phyloP scores from a whole-genome alignment of 768 basidiomycete genomes.

The Mycena olivaceomarginata region DNA sequence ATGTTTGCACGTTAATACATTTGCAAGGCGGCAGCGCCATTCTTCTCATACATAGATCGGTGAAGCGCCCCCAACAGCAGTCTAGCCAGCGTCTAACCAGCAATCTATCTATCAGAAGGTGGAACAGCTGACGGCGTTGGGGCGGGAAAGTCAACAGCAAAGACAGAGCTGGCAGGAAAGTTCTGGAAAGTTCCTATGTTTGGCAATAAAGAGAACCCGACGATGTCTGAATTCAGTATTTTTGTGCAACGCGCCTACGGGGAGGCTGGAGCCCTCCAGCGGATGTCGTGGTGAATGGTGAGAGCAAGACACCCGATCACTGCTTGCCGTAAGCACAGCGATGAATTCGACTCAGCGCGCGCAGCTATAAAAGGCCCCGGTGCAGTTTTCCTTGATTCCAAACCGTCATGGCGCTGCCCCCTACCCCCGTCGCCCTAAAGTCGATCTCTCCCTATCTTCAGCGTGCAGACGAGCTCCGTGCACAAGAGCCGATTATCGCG shows the following conservation, averaged over 20 bases:
- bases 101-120: slow-evolving; percentile 11
- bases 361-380: neutral
- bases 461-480: slow-evolving; percentile 90
- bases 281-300: neutral
- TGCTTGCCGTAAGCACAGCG: slow-evolving; percentile 2
- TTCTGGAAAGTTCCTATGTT: slow-evolving; percentile 6
- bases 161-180: neutral
- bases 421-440: slow-evolving; percentile 66
- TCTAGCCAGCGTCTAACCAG: neutral
- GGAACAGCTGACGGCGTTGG: slow-evolving; percentile 25
- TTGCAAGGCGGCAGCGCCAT: neutral
- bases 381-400: slow-evolving; percentile 9
- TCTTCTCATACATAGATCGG: neutral
- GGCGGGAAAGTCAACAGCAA: slow-evolving; percentile 18
- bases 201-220: neutral
- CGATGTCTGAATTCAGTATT: neutral
- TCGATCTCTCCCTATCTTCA: slow-evolving; percentile 88
- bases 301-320: neutral
- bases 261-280: slow-evolving; percentile 12
- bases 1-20: slow-evolving; percentile 4
- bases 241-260: slow-evolving; percentile 17
- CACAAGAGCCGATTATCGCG: slow-evolving; percentile 89
- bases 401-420: slow-evolving; percentile 31
- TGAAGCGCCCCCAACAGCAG: neutral
- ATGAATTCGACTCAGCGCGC: slow-evolving; percentile 16